Base-by-base conservation (phyloP, 2,329 filamentous ascomycete species). In the Talaromyces rugulosus region DNA sequence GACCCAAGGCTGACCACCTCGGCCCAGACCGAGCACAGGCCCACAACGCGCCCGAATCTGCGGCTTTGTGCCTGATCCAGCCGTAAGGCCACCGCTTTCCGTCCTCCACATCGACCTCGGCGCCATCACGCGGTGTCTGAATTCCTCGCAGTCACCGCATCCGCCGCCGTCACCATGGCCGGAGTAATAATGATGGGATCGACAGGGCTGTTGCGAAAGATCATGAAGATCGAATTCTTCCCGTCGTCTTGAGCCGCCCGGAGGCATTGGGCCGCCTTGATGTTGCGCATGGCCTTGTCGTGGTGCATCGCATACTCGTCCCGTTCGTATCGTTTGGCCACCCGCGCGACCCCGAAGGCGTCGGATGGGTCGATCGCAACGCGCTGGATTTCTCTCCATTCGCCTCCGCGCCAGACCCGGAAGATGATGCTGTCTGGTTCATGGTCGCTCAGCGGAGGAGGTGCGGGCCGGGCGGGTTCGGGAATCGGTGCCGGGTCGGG, bases 171-270 rank as follows among this genome's bases (percentile, higher is more conserved):
- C n/a, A n/a, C 40, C 40, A 42, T 42, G 40, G 40, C 40, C 12
- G 4, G 14, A 42, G 40, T 42, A 7, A 42, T 7, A 12, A 6
- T 42, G 40, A 6, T 42, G 40, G 1, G 12, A 42, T 42, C 40
- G 14, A 4, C 40, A n/a, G 40, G 12, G 40, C n/a, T 3, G 3
- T 55, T 27, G n/a, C n/a, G 14, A 55, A 55, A 55, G 53, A 55
- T 11, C 53, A 55, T 55, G 31, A 55, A 55, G n/a, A 55, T 55
- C 31, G 53, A 55, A 36, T 55, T 31, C 28, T 9, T 55, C 53
- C 53, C 53, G 31, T 55, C 53, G 11, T 31, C 27, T 31, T 31
- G 53, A 31, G 53, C 53, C 53, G n/a, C 31, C 27, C 53, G 53
- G 31, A 55, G 31, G 18, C 53, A 55, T 40, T 55, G 31, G 28